Conservation (phyloP, 164 flowering plant genomes). For the Amborella trichopoda region DNA sequence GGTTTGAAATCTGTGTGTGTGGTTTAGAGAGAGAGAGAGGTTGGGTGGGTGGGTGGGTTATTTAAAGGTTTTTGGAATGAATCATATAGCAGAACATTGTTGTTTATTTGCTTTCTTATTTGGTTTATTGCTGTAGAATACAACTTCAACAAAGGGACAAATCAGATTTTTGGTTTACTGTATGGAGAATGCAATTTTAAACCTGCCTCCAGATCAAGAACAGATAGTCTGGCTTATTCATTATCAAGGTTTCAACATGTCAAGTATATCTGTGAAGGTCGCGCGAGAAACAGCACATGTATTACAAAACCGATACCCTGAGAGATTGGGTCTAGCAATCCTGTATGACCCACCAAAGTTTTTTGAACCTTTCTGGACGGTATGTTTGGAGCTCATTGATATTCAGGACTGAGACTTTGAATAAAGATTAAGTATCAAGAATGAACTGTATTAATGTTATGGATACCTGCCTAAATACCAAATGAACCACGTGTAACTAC, state of each 20-base stretch:
- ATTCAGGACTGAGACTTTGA: no score
- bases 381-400: no score
- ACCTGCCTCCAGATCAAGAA: conserved; percentile 65
- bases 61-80: no score
- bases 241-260: conserved; percentile 62
- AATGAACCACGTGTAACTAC: no score
- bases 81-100: not conserved
- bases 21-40: no score
- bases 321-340: conserved; percentile 77
- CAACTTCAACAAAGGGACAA: conserved; percentile 70
- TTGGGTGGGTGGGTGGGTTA: no score
- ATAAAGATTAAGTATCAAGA: no score
- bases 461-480: no score
- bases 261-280: conserved; percentile 55
- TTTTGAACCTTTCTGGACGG: conserved; percentile 86
- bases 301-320: conserved; percentile 81
- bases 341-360: conserved; percentile 78
- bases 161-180: conserved; percentile 79
- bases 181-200: conserved; percentile 93
- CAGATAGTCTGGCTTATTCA: conserved; percentile 98
- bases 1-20: conserved; percentile 25
- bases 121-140: conserved; percentile 44
- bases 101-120: not conserved
- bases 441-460: no score
- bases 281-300: conserved; percentile 79